These are phyloP conservation scores for Phaeophleospora eucalypticola DNA, from an alignment of 2,329 filamentous ascomycete species.

Conservation along the genomic window DNA sequence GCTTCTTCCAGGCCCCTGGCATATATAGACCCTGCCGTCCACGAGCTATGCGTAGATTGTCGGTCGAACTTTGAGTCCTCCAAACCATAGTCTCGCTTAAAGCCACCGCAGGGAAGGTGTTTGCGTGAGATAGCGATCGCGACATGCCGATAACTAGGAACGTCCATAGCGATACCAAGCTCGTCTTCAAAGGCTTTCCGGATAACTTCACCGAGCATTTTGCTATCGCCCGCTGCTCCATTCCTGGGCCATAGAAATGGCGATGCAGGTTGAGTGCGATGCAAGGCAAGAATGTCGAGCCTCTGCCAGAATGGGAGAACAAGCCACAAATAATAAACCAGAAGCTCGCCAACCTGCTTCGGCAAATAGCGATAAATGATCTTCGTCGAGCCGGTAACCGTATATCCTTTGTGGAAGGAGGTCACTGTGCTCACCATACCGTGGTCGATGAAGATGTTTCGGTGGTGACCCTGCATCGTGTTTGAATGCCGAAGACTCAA, in stretches of 20 bases:
- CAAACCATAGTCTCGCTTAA: background rate
- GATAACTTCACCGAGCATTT: background rate
- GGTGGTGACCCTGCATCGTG: conserved; percentile 9
- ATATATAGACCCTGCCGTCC: background rate
- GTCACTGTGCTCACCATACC: conserved; percentile 17
- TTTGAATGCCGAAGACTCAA: conserved; percentile 13
- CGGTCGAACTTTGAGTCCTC: background rate
- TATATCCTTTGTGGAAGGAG: conserved; percentile 20
- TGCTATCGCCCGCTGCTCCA: background rate
- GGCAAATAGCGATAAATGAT: conserved; percentile 23
- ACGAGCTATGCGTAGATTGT: background rate
- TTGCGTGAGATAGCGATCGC: background rate
- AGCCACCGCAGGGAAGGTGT: background rate
- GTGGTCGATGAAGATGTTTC: conserved; percentile 17
- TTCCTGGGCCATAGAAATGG: background rate
- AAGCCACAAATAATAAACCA: conserved; percentile 19
- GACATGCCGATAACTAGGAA: background rate
- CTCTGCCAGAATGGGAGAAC: conserved; percentile 3
- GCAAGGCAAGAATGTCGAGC: background rate
- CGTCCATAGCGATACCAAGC: background rate
- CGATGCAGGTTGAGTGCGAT: background rate
- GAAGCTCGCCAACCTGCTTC: conserved; percentile 15
- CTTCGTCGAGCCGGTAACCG: conserved; percentile 12
- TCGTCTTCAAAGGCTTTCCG: background rate
- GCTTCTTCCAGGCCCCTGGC: background rate